phyloP scores from a whole-genome alignment of 2,329 filamentous ascomycete species.

The Achaetomium macrosporum region DNA sequence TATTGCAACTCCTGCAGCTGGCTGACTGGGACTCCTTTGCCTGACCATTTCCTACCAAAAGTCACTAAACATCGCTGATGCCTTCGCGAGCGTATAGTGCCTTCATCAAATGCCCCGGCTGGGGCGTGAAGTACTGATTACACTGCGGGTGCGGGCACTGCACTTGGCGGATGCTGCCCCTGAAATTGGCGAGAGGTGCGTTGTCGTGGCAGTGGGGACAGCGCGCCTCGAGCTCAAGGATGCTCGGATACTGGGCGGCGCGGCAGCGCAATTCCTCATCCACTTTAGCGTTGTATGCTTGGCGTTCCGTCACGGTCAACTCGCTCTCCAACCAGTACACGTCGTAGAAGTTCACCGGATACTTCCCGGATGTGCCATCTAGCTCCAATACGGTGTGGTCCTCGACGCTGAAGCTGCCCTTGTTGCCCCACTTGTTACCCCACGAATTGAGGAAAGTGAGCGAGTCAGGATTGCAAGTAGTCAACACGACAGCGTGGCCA shows the following conservation, averaged over 20 bases:
- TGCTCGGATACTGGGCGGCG: background rate
- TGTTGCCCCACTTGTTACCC: background rate
- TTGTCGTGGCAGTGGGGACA: background rate
- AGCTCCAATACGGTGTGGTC: background rate
- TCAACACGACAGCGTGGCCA: background rate
- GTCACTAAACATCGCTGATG: no score
- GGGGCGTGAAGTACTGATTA: background rate
- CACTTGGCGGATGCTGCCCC: background rate
- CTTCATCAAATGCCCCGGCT: background rate
- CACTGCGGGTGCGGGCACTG: background rate
- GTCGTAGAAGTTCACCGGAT: background rate
- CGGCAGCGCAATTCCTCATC: background rate
- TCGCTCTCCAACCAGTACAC: background rate
- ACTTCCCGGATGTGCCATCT: background rate
- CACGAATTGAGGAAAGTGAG: background rate
- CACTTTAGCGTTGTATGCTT: background rate
- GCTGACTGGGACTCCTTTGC: no score
- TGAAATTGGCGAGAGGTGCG: background rate
- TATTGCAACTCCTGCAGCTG: no score
- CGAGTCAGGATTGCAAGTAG: background rate
- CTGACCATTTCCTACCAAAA: no score
- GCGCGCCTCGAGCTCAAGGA: background rate
- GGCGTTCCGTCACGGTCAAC: background rate
- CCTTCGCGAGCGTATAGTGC: background rate
- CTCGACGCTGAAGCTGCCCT: background rate